Percentiles rank a stretch among this genome's conserved stretches.
Evolutionary conservation across 495 filamentous ascomycete genomes (phyloP).

Genomic region (Cercophora sp.): DNA sequence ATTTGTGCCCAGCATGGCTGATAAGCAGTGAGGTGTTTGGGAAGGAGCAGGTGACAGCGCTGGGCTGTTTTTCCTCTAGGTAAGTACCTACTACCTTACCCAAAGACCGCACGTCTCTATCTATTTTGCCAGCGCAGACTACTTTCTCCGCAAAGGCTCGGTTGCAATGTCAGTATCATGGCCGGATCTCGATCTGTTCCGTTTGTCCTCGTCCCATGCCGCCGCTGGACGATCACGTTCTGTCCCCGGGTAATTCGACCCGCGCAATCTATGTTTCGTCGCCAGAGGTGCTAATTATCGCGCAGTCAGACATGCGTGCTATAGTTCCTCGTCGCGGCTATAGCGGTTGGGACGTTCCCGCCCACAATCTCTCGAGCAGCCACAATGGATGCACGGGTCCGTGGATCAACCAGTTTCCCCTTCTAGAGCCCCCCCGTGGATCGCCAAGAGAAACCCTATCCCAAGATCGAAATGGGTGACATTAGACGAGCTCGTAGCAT

Average conservation of each 20-base stretch:
- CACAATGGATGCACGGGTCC: background rate
- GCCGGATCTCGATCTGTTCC: background rate
- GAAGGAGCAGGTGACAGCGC: too few relatives aligned
- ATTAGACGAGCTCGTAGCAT: conserved; percentile 7
- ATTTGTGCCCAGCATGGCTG: background rate
- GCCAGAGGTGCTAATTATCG: conserved; percentile 11
- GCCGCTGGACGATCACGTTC: background rate
- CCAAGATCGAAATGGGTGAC: conserved; percentile 9
- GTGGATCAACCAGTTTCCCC: background rate
- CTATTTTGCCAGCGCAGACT: background rate
- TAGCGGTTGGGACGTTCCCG: background rate
- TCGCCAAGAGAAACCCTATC: conserved; percentile 5
- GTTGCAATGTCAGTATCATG: background rate
- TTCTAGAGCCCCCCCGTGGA: conserved; percentile 4
- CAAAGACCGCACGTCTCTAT: background rate
- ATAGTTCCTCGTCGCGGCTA: conserved; percentile 7
- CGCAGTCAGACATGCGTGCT: conserved; percentile 8
- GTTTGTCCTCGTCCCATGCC: background rate
- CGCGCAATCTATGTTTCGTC: conserved; percentile 11
- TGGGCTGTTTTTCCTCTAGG: background rate
- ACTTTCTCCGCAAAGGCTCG: background rate
- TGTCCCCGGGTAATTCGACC: conserved; percentile 23
- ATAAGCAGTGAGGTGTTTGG: too few relatives aligned
- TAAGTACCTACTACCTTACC: background rate
- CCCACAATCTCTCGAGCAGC: conserved; percentile 2